phyloP scores from a whole-genome alignment of 331 rosid genomes.

The Malus hybrid region DNA sequence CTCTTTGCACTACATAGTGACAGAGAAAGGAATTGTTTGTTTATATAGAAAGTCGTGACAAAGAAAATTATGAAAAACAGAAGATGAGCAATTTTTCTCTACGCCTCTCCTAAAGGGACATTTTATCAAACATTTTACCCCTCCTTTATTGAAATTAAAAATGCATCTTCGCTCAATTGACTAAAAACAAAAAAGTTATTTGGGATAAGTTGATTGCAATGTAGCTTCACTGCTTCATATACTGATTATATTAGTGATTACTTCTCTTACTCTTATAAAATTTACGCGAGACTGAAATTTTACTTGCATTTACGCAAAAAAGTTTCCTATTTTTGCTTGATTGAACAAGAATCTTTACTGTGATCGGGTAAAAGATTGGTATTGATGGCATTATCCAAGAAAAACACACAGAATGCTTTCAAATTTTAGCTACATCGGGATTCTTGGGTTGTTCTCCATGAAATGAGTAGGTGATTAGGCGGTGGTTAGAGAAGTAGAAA shows the following conservation, averaged over 20 bases:
- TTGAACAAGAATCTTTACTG: too few species aligned
- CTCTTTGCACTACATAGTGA: too few species aligned
- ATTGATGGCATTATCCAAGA: too few species aligned
- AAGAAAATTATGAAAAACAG: too few species aligned
- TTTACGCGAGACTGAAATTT: not conserved
- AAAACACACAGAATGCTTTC: not conserved
- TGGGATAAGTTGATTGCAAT: not conserved
- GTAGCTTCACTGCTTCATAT: not conserved
- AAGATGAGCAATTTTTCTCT: too few species aligned
- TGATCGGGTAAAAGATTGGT: too few species aligned
- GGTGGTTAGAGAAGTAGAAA: constrained; percentile 55
- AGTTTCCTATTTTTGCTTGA: not conserved
- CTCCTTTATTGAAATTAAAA: not conserved
- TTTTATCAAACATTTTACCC: not conserved
- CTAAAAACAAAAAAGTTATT: not conserved
- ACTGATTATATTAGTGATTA: not conserved
- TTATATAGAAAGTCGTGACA: too few species aligned
- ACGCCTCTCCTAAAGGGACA: not conserved
- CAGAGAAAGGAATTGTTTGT: too few species aligned
- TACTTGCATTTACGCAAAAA: not conserved
- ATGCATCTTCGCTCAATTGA: not conserved
- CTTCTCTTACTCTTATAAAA: not conserved
- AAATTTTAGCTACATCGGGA: not conserved
- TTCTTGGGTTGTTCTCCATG: constrained; percentile 17
- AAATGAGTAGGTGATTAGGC: constrained; percentile 26